Evolutionary conservation across 768 basidiomycete genomes (phyloP).

Genomic region (Rhodotorula paludigena): DNA sequence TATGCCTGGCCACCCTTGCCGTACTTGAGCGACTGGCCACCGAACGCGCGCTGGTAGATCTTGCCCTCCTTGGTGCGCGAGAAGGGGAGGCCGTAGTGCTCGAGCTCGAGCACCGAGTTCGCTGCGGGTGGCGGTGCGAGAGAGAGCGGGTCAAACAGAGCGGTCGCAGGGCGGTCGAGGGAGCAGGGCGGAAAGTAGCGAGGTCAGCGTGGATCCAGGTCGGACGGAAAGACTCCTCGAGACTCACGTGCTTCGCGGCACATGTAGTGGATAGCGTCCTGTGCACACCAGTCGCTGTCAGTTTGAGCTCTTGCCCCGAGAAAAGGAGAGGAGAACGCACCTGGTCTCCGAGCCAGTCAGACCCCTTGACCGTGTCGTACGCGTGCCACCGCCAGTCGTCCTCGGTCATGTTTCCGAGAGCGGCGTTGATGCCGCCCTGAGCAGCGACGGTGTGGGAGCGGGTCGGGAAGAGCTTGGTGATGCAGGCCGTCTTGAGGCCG

Average conservation of each 20-base stretch:
- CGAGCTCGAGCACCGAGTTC: conserved; percentile 59
- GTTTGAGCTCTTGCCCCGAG: rapidly evolving
- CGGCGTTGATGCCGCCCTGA: conserved; percentile 96
- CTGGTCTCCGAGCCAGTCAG: conserved; percentile 95
- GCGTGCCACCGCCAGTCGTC: conserved; percentile 65
- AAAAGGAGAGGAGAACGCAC: background rate
- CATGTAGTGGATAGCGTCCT: conserved; percentile 99
- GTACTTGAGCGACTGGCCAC: conserved; percentile 92
- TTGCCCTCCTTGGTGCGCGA: conserved; percentile 97
- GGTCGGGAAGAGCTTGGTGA: conserved; percentile 97
- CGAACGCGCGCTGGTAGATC: conserved; percentile 98
- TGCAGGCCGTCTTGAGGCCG: conserved; percentile 97
- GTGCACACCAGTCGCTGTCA: conserved; percentile 48
- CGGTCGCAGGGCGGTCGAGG: background rate
- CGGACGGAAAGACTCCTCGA: conserved; percentile 43
- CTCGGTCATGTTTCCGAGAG: conserved; percentile 85
- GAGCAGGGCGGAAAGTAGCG: conserved; percentile 26
- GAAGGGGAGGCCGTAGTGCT: conserved; percentile 98
- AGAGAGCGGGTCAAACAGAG: background rate
- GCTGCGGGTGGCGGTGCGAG: background rate
- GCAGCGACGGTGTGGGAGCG: conserved; percentile 98
- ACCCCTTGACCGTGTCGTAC: conserved; percentile 74
- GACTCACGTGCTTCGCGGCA: conserved; percentile 87
- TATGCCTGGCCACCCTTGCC: conserved; percentile 99
- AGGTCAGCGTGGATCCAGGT: background rate